Base-by-base conservation (phyloP, 1,284 basidiomycete genomes). In the Cerrena zonata region DNA sequence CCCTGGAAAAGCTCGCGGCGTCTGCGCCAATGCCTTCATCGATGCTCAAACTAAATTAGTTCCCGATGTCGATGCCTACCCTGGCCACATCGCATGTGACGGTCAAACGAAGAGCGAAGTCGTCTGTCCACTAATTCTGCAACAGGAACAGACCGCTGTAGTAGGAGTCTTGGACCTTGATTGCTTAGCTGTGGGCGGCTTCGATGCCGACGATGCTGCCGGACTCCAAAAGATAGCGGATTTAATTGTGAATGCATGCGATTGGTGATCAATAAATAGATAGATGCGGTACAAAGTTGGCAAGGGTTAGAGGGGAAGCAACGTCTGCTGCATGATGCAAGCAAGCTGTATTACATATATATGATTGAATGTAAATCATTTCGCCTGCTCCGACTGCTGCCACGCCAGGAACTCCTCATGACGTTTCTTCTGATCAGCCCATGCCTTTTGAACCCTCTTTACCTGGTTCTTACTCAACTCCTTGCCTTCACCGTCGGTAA, bases 31-130 rank as follows among this genome's bases (percentile, higher is more conserved):
- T 54, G 85, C 87, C 4, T 94, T 80, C 64, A 56, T 83, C 10
- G 73, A 73, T 48, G 65, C 65, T 41, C 60, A 73, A 55, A 80
- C 83, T 0, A 52, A 89, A 1, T 60, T 92, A 10, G 89, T 94
- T 1, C 68, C 71, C 13, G 79, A 92, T 52, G 90, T 94, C 26
- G 78, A 88, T 23, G 69, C 68, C 2, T 93, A 92, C 62, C 89
- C 90, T 1, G 90, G 91, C 0, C 92, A 95, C 63, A 93, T 94
- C 55, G 90, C 90, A 2, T 94, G 92, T 61, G 91, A 94, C 60
- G 87, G 83, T 15, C 80, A 84, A 50, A 93, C 91, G 2, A 86
- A 85, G 60, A 91, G 89, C 59, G 92, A 94, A 65, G 82, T 94
- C 48, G 91, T 94, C 7, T 73, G 85, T 52, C 91, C 92, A 2